phyloP scores from a whole-genome alignment of 2,329 filamentous ascomycete genomes.

The Clathrospora elynae region DNA sequence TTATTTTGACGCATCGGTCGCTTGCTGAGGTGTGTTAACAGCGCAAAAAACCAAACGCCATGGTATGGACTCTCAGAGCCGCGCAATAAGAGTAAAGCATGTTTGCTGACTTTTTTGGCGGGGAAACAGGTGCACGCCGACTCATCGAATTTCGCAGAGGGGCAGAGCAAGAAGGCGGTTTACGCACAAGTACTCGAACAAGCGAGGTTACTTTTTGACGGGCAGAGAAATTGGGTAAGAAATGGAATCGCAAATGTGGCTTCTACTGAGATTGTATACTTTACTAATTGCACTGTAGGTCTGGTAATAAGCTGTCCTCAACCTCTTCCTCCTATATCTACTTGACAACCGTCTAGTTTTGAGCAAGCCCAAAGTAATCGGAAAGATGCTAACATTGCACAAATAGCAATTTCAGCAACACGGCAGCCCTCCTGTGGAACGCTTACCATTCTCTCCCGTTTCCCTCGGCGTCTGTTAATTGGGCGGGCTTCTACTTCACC shows the following conservation, averaged over 20 bases:
- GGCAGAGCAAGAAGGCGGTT: slow-evolving; percentile 71
- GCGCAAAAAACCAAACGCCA: not conserved
- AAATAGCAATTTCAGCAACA: slow-evolving; percentile 69
- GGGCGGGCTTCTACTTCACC: slow-evolving; percentile 67
- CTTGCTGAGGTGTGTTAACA: too few relatives aligned
- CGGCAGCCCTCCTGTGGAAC: slow-evolving; percentile 78
- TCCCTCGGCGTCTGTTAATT: slow-evolving; percentile 73
- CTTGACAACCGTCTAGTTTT: not conserved
- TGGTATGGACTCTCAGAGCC: not conserved
- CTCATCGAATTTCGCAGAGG: slow-evolving; percentile 71
- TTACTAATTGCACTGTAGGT: slow-evolving; percentile 3
- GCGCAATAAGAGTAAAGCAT: too few relatives aligned
- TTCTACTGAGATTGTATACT: too few relatives aligned
- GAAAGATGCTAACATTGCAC: not conserved
- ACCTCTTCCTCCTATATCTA: not conserved
- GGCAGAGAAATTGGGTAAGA: slow-evolving; percentile 77
- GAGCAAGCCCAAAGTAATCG: not conserved
- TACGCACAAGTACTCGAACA: slow-evolving; percentile 76
- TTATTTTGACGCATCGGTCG: too few relatives aligned
- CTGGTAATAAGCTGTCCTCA: slow-evolving; percentile 7
- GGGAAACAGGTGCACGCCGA: slow-evolving; percentile 71
- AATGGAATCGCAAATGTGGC: too few relatives aligned
- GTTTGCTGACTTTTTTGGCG: slow-evolving; percentile 1
- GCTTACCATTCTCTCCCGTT: slow-evolving; percentile 72
- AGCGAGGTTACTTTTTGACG: slow-evolving; percentile 70